Evolutionary conservation across 2,329 filamentous ascomycete species (phyloP).

Genomic region (Ceratocystis albifundus): DNA sequence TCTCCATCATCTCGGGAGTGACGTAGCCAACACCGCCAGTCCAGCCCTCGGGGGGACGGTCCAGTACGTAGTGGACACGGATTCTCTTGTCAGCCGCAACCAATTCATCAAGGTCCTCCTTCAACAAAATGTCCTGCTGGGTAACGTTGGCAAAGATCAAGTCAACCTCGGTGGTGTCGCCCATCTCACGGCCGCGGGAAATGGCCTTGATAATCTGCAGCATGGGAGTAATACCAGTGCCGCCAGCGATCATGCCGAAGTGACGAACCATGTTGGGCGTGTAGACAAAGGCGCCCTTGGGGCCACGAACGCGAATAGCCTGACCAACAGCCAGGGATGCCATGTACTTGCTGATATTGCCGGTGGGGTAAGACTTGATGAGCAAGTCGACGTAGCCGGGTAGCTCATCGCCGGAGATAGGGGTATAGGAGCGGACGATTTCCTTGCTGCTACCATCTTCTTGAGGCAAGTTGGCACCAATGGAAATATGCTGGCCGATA

Average conservation of each 20-base stretch:
- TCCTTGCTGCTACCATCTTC: constrained; percentile 64
- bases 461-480: constrained; percentile 62
- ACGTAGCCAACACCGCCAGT: constrained; percentile 88
- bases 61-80: constrained; percentile 86
- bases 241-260: constrained; percentile 96
- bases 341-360: constrained; percentile 93
- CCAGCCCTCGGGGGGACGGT: constrained; percentile 90
- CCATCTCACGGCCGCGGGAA: constrained; percentile 63
- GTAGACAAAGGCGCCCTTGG: constrained; percentile 97
- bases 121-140: constrained; percentile 79
- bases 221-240: constrained; percentile 97
- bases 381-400: constrained; percentile 90
- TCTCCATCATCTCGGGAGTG: constrained; percentile 84
- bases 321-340: constrained; percentile 71
- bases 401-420: constrained; percentile 79
- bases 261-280: constrained; percentile 90
- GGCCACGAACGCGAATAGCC: constrained; percentile 79
- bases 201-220: constrained; percentile 90
- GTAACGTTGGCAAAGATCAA: constrained; percentile 97
- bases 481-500: constrained; percentile 97
- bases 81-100: constrained; percentile 67
- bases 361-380: constrained; percentile 94
- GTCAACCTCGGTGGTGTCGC: constrained; percentile 80
- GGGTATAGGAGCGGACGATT: constrained; percentile 83
- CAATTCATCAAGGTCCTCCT: constrained; percentile 77